Conservation (phyloP, 2,329 filamentous ascomycete species). For the Aspergillus ochraceoroseus region DNA sequence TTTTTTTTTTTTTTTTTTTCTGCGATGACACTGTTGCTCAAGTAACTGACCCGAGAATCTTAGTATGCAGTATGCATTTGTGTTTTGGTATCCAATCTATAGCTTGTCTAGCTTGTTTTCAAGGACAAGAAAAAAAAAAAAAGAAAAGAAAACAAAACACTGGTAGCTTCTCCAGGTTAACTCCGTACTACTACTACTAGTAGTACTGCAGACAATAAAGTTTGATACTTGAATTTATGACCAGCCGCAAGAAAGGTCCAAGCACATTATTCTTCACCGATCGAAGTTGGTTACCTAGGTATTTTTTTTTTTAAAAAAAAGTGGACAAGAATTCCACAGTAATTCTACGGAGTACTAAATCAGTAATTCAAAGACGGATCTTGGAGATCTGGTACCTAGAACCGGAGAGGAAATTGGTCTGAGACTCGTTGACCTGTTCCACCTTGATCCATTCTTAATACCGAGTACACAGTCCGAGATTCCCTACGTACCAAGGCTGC, state of each 20-base stretch:
- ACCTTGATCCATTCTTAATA: not conserved
- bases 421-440: conserved; percentile 8
- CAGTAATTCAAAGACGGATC: no score
- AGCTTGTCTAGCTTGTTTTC: no score
- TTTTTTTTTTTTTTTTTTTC: no score
- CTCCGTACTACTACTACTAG: no score
- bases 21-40: conserved; percentile 3
- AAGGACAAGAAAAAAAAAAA: conserved; percentile 2
- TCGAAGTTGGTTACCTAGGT: conserved; percentile 1
- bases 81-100: conserved; percentile 4
- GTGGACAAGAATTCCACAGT: no score
- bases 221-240: conserved; percentile 11
- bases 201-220: conserved; percentile 8
- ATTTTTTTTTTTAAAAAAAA: no score
- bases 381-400: no score
- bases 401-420: conserved; percentile 1
- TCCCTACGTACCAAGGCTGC: no score
- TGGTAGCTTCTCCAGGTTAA: conserved; percentile 11
- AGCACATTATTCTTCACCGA: not conserved
- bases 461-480: no score
- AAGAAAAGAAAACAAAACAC: conserved; percentile 2
- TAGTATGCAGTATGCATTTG: conserved; percentile 8
- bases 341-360: no score
- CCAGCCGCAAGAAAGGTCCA: not conserved
- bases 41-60: conserved; percentile 10